Evolutionary conservation across 371 early-diverging fungal genomes (phyloP), one percentile per base, ranked within the genome.

Genomic region (Choanephora cucurbitarum): DNA sequence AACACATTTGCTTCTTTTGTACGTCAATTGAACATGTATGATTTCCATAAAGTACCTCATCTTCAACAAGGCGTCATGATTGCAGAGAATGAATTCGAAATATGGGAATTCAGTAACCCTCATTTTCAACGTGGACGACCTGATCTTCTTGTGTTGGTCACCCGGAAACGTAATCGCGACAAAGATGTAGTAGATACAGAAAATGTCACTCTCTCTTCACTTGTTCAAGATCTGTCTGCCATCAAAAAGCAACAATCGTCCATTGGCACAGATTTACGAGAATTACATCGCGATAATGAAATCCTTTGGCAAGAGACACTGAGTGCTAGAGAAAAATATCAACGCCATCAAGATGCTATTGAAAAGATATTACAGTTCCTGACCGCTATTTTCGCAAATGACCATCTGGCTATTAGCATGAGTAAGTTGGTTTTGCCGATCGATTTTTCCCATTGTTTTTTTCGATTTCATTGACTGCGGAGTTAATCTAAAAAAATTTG

Each of bases 1-100:
- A 84, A 81, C 57, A 93, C 92, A 51, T 87, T 91, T 59, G 80
- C 87, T 18, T 86, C 86, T 21, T 94, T 94, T 82, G 91, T 92
- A 5, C 80, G 94, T 10, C 94, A 94, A 61, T 78, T 93, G 6
- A 94, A 93, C 62, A 90, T 91, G 85, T 88, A 88, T 53, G 89
- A 86, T 19, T 84, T 80, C 48, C 76, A 84, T 58, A 89, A 88
- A 49, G 59, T 77, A 9, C 89, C 90, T 1, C 89, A 90, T 65
- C 62, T 91, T 18, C 82, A 87, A 40, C 86, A 88, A 47, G 90
- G 91, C 18, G 85, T 85, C 1, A 70, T 89, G 5, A 76, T 80
- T 48, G 72, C 76, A 2, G 58, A 69, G 19, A 40, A 42, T 9
- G 56, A 62, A 21, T 55, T 49, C 17, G 83, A 75, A 45, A 62